Percentiles rank a stretch among this genome's conserved stretches.
Conservation (phyloP, 2,329 filamentous ascomycete species). For the Diplodia mutila region DNA sequence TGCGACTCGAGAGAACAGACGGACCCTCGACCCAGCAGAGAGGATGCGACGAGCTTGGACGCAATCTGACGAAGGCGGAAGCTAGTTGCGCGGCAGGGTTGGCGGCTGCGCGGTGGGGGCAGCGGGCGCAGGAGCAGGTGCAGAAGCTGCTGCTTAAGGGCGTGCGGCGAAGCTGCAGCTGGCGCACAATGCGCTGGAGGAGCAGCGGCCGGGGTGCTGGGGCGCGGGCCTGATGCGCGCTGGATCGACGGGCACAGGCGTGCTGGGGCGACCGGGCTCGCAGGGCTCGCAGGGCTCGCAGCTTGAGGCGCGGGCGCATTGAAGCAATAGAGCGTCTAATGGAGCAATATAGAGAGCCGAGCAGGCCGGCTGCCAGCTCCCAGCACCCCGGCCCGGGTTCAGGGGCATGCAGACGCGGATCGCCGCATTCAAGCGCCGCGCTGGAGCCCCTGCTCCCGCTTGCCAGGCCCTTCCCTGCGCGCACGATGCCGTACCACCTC, state of each 20-base stretch:
- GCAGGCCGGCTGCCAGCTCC: not conserved
- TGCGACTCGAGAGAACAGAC: not conserved
- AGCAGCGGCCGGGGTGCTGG: not conserved
- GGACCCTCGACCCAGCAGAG: slow-evolving; percentile 9
- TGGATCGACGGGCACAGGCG: slow-evolving; percentile 14
- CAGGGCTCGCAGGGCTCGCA: not conserved
- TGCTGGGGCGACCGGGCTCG: too few relatives aligned
- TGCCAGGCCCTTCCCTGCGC: slow-evolving; percentile 9
- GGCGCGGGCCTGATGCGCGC: not conserved
- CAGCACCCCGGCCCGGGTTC: not conserved
- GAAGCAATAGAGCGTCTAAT: not conserved
- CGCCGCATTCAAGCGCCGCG: not conserved
- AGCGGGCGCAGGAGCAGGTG: slow-evolving; percentile 9
- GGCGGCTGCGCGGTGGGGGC: too few relatives aligned
- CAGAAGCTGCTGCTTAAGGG: slow-evolving; percentile 18
- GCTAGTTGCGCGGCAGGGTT: not conserved
- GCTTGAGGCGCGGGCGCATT: not conserved
- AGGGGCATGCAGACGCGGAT: not conserved
- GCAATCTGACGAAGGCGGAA: slow-evolving; percentile 12
- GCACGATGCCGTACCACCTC: not conserved
- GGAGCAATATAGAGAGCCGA: not conserved
- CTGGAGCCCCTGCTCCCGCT: too few relatives aligned
- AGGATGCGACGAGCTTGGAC: slow-evolving; percentile 24
- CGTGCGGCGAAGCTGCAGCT: not conserved
- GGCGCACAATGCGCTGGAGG: not conserved